These are phyloP conservation scores for Sporothrix mexicana DNA, from an alignment of 2,329 filamentous ascomycete genomes.

Conservation along the genomic window DNA sequence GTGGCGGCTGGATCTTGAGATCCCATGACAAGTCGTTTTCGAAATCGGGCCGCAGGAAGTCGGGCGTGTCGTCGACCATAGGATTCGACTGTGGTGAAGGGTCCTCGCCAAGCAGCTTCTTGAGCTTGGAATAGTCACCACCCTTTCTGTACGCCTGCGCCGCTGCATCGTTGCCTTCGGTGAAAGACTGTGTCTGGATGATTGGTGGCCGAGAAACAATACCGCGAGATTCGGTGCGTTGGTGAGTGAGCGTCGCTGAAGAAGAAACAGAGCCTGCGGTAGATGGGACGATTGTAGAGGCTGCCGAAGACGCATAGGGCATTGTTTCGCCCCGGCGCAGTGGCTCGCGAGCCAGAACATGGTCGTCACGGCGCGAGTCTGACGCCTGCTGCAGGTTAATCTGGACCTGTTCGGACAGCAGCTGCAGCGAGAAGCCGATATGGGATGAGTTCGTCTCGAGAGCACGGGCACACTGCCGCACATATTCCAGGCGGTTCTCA, in stretches of 20 bases:
- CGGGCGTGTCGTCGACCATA: constrained; percentile 75
- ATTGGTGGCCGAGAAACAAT: constrained; percentile 53
- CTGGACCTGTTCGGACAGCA: constrained; percentile 81
- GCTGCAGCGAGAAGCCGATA: constrained; percentile 83
- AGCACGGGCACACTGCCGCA: constrained; percentile 76
- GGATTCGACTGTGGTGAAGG: constrained; percentile 55
- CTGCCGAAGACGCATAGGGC: constrained; percentile 51
- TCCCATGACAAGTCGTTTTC: constrained; percentile 92
- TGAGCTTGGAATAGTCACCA: constrained; percentile 67
- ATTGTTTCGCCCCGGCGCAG: constrained; percentile 64
- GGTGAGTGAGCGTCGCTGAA: constrained; percentile 49
- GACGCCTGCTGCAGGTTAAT: constrained; percentile 58
- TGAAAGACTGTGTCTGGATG: constrained; percentile 66
- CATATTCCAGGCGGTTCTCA: constrained; percentile 82
- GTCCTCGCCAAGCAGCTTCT: constrained; percentile 70
- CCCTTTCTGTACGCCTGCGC: constrained; percentile 61
- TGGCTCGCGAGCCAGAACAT: constrained; percentile 53
- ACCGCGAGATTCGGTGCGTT: constrained; percentile 63
- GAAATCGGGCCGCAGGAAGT: constrained; percentile 83
- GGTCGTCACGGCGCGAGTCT: constrained; percentile 55
- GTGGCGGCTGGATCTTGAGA: constrained; percentile 73
- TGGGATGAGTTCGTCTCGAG: constrained; percentile 87
- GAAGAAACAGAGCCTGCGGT: constrained; percentile 24
- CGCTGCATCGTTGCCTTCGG: constrained; percentile 60
- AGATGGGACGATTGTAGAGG: constrained; percentile 39